Conservation (phyloP, 1,284 basidiomycete genomes). For the Ganoderma lingzhi region DNA sequence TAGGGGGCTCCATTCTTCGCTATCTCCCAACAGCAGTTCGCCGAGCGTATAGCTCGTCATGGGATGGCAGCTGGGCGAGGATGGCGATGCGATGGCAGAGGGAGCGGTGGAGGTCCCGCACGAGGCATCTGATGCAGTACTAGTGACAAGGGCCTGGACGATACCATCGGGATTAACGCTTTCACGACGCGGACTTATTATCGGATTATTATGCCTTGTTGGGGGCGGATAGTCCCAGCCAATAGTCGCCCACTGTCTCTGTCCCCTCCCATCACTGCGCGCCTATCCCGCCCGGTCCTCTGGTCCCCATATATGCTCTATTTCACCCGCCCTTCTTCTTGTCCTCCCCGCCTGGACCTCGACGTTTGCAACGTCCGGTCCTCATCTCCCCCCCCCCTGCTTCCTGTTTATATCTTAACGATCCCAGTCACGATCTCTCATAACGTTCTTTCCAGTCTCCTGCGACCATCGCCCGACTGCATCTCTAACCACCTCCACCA, state of each 20-base stretch:
- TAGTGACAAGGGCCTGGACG: constrained; percentile 28
- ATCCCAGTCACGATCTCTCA: constrained; percentile 39
- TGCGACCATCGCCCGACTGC: constrained; percentile 28
- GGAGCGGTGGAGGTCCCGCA: constrained; percentile 31
- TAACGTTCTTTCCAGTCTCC: constrained; percentile 44
- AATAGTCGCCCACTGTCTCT: constrained; percentile 30
- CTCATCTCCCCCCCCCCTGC: constrained; percentile 34
- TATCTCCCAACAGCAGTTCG: background rate
- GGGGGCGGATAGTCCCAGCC: constrained; percentile 8
- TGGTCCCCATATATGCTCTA: constrained; percentile 46
- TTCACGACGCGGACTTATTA: constrained; percentile 30
- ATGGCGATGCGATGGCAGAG: constrained; percentile 31
- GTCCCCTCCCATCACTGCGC: constrained; percentile 33
- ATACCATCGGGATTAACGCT: constrained; percentile 33
- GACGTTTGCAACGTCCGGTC: constrained; percentile 43
- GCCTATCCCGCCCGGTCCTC: constrained; percentile 36
- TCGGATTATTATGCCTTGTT: constrained; percentile 31
- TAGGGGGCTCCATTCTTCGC: constrained; percentile 11
- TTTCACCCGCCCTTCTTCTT: constrained; percentile 44
- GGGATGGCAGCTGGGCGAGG: constrained; percentile 15
- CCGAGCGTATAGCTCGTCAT: constrained; percentile 11
- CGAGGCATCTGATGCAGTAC: constrained; percentile 33
- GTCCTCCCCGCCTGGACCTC: constrained; percentile 39
- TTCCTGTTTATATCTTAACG: constrained; percentile 29
- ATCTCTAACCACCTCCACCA: constrained; percentile 36